phyloP scores from a whole-genome alignment of 139 green algal species.

The Edaphochlamys debaryana region DNA sequence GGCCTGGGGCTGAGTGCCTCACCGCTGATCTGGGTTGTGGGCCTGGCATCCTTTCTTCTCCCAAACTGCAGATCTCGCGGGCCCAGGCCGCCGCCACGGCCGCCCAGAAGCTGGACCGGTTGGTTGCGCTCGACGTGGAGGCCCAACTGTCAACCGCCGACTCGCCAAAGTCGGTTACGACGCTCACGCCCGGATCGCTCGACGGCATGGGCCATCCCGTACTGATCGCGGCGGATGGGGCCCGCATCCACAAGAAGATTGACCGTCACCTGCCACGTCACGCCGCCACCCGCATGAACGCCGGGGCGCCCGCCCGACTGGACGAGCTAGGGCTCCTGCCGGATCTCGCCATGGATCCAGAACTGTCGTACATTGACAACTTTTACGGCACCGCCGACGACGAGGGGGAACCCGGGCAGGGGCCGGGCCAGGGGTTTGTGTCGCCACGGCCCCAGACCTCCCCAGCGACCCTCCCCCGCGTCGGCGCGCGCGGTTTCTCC shows the following conservation, averaged over 20 bases:
- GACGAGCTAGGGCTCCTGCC: background rate
- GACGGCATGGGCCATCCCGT: slow-evolving; percentile 38
- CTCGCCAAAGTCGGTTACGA: background rate
- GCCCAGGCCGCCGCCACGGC: too few species aligned
- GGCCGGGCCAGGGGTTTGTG: too few species aligned
- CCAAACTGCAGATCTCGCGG: too few species aligned
- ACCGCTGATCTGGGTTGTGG: too few species aligned
- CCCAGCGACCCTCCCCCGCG: too few species aligned
- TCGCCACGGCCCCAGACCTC: too few species aligned
- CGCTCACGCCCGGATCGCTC: slow-evolving; percentile 22
- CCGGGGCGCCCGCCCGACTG: background rate
- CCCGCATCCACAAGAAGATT: background rate
- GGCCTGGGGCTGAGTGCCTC: too few species aligned
- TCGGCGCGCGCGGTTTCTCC: too few species aligned
- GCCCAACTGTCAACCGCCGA: background rate
- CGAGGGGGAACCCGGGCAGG: too few species aligned
- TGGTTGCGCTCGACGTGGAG: slow-evolving; percentile 17
- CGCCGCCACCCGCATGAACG: background rate
- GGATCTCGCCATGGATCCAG: slow-evolving; percentile 5
- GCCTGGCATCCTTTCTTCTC: too few species aligned
- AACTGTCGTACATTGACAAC: too few species aligned
- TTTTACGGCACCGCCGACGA: too few species aligned
- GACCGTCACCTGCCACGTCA: background rate
- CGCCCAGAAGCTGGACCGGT: background rate
- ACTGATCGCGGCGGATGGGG: slow-evolving; percentile 6